Conservation (phyloP, 73 alveolate species). For the Urostyla sp. region DNA sequence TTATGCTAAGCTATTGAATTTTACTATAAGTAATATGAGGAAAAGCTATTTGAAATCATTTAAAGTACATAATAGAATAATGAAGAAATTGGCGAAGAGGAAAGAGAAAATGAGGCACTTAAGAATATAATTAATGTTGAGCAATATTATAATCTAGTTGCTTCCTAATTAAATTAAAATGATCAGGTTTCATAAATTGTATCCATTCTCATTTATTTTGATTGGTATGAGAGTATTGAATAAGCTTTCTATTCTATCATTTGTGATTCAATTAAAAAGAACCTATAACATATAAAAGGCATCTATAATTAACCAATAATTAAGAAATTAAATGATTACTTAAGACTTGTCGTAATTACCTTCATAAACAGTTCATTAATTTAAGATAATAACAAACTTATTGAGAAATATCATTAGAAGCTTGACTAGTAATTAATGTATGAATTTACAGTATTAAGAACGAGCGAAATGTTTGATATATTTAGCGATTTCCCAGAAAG, state of each 20-base stretch:
- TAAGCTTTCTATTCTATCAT: constrained; percentile 47
- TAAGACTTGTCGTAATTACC: not conserved
- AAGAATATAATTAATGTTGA: constrained; percentile 5
- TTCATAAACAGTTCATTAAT: not conserved
- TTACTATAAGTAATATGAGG: constrained; percentile 1
- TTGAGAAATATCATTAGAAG: constrained; percentile 39
- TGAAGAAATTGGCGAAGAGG: not conserved
- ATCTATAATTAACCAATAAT: constrained; percentile 25
- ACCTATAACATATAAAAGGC: constrained; percentile 24
- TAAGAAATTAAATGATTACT: not conserved
- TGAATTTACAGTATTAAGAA: constrained; percentile 40
- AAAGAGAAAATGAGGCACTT: not conserved
- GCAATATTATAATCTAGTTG: not conserved
- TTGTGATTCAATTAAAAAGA: constrained; percentile 23
- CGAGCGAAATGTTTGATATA: constrained; percentile 63
- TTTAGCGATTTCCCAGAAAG: constrained; percentile 64
- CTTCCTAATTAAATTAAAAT: not conserved
- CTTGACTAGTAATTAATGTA: constrained; percentile 7
- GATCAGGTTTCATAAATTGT: constrained; percentile 14
- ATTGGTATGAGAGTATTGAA: constrained; percentile 50
- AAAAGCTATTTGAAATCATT: not conserved
- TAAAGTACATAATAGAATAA: not conserved
- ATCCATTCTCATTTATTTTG: constrained; percentile 33
- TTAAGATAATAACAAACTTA: not conserved
- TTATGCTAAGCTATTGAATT: too few species aligned